A percentile compares a stretch with the other conserved stretches of the same genome.
These are phyloP conservation scores for Metarhizium guizhouense DNA, from an alignment of 2,329 filamentous ascomycete genomes.

Conservation along the genomic window DNA sequence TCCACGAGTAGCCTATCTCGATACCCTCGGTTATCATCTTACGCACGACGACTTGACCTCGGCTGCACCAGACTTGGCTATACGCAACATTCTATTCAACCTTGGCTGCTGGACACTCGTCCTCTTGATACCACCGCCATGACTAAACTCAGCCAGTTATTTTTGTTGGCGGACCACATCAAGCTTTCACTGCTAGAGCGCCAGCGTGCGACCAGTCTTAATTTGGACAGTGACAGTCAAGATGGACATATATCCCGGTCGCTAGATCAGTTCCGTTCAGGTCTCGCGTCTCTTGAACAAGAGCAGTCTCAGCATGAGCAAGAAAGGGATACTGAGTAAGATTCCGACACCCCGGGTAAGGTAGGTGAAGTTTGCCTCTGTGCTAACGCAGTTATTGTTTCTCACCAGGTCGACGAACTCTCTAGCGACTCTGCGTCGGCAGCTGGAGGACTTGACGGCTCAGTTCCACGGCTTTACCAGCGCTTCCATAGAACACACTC, in stretches of 20 bases:
- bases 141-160: slow-evolving; percentile 63
- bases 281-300: slow-evolving; percentile 59
- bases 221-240: slow-evolving; percentile 70
- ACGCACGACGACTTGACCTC: too few species aligned
- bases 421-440: slow-evolving; percentile 58
- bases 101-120: not conserved
- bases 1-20: too few species aligned
- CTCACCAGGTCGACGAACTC: slow-evolving; percentile 49
- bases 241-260: slow-evolving; percentile 85
- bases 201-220: slow-evolving; percentile 72
- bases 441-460: slow-evolving; percentile 66
- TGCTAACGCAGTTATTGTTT: slow-evolving; percentile 21
- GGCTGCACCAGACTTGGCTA: too few species aligned
- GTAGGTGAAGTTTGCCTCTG: not conserved
- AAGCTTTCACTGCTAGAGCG: slow-evolving; percentile 92
- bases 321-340: slow-evolving; percentile 52
- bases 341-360: slow-evolving; percentile 3
- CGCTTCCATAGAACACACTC: slow-evolving; percentile 37
- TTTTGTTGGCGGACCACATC: slow-evolving; percentile 91
- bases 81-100: not conserved
- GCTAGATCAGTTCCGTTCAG: slow-evolving; percentile 75
- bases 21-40: too few species aligned
- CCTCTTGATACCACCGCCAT: slow-evolving; percentile 13
- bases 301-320: slow-evolving; percentile 57
- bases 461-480: slow-evolving; percentile 67